Evolutionary conservation across 495 filamentous ascomycete genomes (phyloP).

Genomic region (Talaromyces liani): DNA sequence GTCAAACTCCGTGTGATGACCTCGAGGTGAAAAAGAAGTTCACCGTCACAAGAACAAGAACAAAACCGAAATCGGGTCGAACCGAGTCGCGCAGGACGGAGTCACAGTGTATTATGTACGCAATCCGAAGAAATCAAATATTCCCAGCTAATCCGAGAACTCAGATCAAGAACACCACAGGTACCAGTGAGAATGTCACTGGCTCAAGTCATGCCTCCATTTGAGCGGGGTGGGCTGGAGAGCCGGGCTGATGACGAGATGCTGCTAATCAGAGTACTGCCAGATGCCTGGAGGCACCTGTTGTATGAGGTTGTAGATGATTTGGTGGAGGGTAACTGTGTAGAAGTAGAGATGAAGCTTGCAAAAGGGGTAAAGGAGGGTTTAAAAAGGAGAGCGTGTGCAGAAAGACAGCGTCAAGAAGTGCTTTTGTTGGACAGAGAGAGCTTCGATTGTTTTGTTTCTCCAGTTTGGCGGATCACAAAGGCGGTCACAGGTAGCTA

Average conservation of each 20-base stretch:
- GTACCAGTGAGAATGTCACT: conserved; percentile 2
- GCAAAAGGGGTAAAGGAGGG: neutral
- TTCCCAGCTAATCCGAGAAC: neutral
- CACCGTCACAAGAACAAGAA: neutral
- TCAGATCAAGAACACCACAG: neutral
- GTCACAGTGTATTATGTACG: neutral
- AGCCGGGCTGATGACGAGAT: conserved; percentile 6
- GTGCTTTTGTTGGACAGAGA: neutral
- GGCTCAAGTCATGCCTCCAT: conserved; percentile 7
- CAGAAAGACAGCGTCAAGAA: neutral
- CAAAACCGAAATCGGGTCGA: neutral
- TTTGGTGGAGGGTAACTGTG: neutral
- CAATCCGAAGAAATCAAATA: neutral
- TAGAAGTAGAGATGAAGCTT: neutral
- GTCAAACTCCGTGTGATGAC: neutral
- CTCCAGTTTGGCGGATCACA: neutral
- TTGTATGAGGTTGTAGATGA: neutral
- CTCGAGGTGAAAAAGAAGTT: neutral
- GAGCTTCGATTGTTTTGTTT: conserved; percentile 5
- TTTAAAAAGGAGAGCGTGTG: neutral
- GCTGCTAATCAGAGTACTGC: neutral
- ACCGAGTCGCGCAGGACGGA: neutral
- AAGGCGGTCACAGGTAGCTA: neutral
- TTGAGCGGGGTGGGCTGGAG: conserved; percentile 2
- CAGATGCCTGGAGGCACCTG: neutral